Evolutionary conservation across 495 filamentous ascomycete species (phyloP).

Genomic region (Pyrenula aspistea): DNA sequence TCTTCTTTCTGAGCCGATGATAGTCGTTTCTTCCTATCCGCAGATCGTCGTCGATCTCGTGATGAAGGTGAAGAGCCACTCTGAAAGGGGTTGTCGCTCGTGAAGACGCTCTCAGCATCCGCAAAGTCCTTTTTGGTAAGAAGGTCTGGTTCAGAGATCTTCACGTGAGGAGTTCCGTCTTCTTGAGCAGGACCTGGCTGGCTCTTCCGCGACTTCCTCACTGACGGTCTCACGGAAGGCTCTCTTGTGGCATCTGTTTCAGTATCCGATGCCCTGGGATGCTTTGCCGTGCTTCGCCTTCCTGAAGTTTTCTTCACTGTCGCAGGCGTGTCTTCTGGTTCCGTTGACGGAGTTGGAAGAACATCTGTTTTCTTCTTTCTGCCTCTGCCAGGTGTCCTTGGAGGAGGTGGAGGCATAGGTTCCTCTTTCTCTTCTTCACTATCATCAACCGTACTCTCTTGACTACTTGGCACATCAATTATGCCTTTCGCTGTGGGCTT

Average conservation of each 20-base stretch:
- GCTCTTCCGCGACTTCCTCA: conserved; percentile 39
- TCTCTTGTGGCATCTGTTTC: conserved; percentile 29
- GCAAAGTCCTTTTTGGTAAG: conserved; percentile 25
- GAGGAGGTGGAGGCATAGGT: conserved; percentile 33
- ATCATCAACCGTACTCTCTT: conserved; percentile 31
- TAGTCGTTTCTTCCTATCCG: conserved; percentile 39
- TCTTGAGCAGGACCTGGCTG: conserved; percentile 38
- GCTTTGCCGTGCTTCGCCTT: conserved; percentile 31
- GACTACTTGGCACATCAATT: conserved; percentile 56
- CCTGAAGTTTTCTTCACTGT: conserved; percentile 10
- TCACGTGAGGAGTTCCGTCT: conserved; percentile 17
- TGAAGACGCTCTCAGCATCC: conserved; percentile 52
- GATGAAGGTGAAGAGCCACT: conserved; percentile 55
- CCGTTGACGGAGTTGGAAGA: conserved; percentile 25
- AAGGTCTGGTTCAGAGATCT: conserved; percentile 15
- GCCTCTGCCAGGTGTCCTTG: conserved; percentile 24
- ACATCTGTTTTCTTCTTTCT: conserved; percentile 25
- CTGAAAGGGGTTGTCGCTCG: conserved; percentile 88
- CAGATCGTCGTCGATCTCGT: conserved; percentile 22
- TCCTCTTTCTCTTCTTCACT: conserved; percentile 33
- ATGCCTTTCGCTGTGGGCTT: conserved; percentile 78
- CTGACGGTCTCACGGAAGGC: conserved; percentile 20
- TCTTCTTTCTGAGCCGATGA: conserved; percentile 24
- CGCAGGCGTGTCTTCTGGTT: conserved; percentile 20
- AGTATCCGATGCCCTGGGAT: conserved; percentile 38